These are phyloP conservation scores for Astragalus glycyphyllos DNA, from an alignment of 306 rosid species.

Conservation along the genomic window DNA sequence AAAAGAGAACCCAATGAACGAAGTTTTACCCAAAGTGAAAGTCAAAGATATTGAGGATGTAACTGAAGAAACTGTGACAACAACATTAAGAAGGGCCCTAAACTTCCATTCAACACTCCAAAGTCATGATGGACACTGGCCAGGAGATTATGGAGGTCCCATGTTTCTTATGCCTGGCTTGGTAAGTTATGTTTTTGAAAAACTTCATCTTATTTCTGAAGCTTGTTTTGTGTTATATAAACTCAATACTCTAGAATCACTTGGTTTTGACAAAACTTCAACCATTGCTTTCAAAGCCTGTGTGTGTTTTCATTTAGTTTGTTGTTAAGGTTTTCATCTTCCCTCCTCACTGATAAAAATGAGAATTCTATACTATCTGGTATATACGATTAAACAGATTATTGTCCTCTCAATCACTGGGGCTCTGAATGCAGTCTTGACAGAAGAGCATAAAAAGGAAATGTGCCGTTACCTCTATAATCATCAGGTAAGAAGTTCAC, in stretches of 20 bases:
- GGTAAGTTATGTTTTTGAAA: constrained; percentile 52
- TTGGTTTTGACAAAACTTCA: constrained; percentile 6
- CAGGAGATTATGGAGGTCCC: constrained; percentile 95
- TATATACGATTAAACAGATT: constrained; percentile 52
- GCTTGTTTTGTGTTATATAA: constrained; percentile 19
- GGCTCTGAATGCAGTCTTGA: constrained; percentile 74
- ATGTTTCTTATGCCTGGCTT: constrained; percentile 95
- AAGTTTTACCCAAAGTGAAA: constrained; percentile 61
- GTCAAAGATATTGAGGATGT: constrained; percentile 69
- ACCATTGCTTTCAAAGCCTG: neutral
- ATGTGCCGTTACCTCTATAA: constrained; percentile 81
- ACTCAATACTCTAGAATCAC: neutral
- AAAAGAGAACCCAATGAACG: constrained; percentile 58
- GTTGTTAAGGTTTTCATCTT: constrained; percentile 3
- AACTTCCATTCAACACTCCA: constrained; percentile 74
- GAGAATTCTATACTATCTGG: constrained; percentile 10
- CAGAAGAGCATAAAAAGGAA: constrained; percentile 78
- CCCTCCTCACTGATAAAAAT: constrained; percentile 17
- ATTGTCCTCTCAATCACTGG: constrained; percentile 72
- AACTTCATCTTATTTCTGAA: constrained; percentile 27
- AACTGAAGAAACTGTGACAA: constrained; percentile 58
- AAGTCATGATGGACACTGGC: constrained; percentile 87
- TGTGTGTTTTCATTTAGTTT: constrained; percentile 22
- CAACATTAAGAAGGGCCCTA: constrained; percentile 67
- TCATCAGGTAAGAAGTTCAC: constrained; percentile 71